Base-by-base conservation (phyloP, 805 yeast species). In the Starmera quercuum region DNA sequence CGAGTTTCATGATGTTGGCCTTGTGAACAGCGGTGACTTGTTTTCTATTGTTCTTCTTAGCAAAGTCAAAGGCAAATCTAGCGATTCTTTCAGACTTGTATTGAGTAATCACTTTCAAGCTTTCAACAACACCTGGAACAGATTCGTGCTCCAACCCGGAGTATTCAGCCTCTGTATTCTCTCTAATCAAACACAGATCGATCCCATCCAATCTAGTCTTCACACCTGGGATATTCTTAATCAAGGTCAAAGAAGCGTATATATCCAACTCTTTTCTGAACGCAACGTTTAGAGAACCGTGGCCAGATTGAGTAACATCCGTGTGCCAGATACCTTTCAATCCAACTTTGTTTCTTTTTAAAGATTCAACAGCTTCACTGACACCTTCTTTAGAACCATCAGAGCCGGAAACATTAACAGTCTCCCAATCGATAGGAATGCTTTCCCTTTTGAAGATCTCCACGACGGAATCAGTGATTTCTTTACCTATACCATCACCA, bases 91-190 rank as follows among this genome's bases (percentile, higher is more conserved):
- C 98, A 37, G 95, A 82, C 71, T 90, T 88, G 68, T 75, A 73
- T 66, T 84, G 79, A 52, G 97, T 90, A 71, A 90, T 83, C 63
- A 92, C 85, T 71, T 92, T 90, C 53, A 88, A 71, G 27, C 95
- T 84, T 73, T 90, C 97, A 47, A 92, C 97, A 46, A 90, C 96
- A 65, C 96, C 97, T 46, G 95, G 95, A 53, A 85, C 92, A 31
- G 95, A 84, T 64, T 83, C 92, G 68, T 92, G 97, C 73, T 90
- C 98, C 54, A 92, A 73, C 54, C 97, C 97, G 33, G 97, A 90
- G 72, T 86, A 90, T 68, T 90, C 97, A 68, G 95, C 97, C 70
- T 90, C 97, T 49, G 97, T 90, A 74, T 92, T 92, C 68, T 92
- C 98, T 74, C 98, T 86, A 59, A 92, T 94, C 46, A 92, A 73